These are phyloP conservation scores for Jamesozyma jinghongensis DNA, from an alignment of 805 yeast species.

Conservation along the genomic window DNA sequence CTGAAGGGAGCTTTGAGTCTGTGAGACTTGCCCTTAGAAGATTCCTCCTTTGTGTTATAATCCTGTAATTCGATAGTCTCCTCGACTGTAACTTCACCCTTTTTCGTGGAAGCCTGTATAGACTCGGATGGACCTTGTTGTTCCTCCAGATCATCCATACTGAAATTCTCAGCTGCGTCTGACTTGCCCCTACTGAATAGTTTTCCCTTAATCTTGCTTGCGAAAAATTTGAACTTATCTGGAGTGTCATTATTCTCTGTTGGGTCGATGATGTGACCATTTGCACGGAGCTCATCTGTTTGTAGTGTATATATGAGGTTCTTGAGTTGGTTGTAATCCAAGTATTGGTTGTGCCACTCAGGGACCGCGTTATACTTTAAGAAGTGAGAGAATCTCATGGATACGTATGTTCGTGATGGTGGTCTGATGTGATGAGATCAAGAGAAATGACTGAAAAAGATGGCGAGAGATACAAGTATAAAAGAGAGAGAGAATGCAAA, in stretches of 20 bases:
- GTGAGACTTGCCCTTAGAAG: background rate
- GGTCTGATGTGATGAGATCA: too few relatives aligned
- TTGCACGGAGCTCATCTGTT: slow-evolving; percentile 25
- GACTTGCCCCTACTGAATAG: slow-evolving; percentile 4
- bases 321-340: slow-evolving; percentile 56
- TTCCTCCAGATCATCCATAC: too few relatives aligned
- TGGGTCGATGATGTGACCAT: background rate
- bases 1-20: slow-evolving; percentile 2
- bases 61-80: slow-evolving; percentile 25
- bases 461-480: too few relatives aligned
- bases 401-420: background rate
- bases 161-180: too few relatives aligned
- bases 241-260: slow-evolving; percentile 1
- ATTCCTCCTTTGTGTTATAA: background rate
- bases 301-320: slow-evolving; percentile 49
- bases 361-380: slow-evolving; percentile 65
- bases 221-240: slow-evolving; percentile 3
- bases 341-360: slow-evolving; percentile 78
- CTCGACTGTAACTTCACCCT: slow-evolving; percentile 6
- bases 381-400: slow-evolving; percentile 64
- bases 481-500: background rate
- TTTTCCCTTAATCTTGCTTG: slow-evolving; percentile 11
- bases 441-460: too few relatives aligned
- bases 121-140: too few relatives aligned
- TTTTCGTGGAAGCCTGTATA: background rate